Base-by-base conservation (phyloP, 345 rosid species). In the Hevea brasiliensis region DNA sequence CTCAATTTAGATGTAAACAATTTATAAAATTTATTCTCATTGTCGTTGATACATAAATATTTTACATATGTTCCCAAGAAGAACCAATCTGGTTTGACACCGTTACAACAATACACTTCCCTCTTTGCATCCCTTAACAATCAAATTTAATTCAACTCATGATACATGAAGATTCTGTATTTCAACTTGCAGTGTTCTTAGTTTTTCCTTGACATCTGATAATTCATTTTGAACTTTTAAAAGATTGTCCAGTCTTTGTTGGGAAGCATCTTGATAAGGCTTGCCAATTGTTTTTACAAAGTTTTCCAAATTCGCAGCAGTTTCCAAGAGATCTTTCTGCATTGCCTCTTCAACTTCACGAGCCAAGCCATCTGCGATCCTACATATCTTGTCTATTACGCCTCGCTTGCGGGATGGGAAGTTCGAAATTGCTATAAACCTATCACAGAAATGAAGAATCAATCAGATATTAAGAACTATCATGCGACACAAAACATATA, bases 231-330 rank as follows among this genome's bases (percentile, higher is more conserved):
- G 89, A 55, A 85, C 72, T 71, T 72, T 72, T 62, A 84, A 21
- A 56, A 91, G 84, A 56, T 78, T 76, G 72, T 89, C 92, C 23
- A 87, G 84, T 84, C 90, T 86, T 61, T 61, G 71, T 75, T 85
- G 88, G 4, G 97, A 96, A 61, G 89, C 92, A 66, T 87, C 98
- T 84, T 70, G 90, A 74, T 87, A 91, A 18, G 99, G 97, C 78
- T 84, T 90, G 80, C 90, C 90, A 40, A 86, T 78, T 10, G 69
- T 77, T 72, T 73, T 82, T 29, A 90, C 90, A 65, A 86, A 89
- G 63, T 79, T 84, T 40, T 85, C 87, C 79, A 95, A 62, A 77
- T 86, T 84, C 40, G 24, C 32, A 20, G 84, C 55, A 1, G 88
- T 81, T 79, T 85, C 90, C 71, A 55, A 53, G 64, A 91, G 89